phyloP scores from a whole-genome alignment of 257 asterid species.

The Rauvolfia tetraphylla region DNA sequence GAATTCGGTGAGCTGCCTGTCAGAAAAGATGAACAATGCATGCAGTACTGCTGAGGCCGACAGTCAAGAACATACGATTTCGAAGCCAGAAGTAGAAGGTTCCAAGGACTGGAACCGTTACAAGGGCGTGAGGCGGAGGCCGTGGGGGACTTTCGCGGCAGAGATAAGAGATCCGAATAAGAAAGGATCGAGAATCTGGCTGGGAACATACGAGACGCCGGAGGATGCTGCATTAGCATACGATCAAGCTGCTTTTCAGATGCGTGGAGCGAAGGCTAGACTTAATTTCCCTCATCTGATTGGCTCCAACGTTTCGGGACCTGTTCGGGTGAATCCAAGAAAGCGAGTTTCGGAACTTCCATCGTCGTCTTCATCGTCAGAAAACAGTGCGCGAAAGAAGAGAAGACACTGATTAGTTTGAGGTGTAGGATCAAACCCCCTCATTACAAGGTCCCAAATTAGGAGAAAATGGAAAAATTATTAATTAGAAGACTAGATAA shows the following conservation, averaged over 20 bases:
- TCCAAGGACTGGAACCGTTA: constrained; percentile 37
- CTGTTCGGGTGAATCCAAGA: constrained; percentile 28
- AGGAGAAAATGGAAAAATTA: too few species aligned
- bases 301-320: constrained; percentile 31
- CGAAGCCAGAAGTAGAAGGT: too few species aligned
- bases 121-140: constrained; percentile 49
- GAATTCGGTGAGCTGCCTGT: not conserved
- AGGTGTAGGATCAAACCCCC: too few species aligned
- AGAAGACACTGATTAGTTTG: too few species aligned
- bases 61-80: not conserved
- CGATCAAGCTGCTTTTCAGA: constrained; percentile 39
- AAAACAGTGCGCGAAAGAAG: too few species aligned
- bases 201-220: constrained; percentile 52
- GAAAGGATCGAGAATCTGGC: constrained; percentile 47
- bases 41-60: not conserved
- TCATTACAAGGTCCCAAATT: too few species aligned
- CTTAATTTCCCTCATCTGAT: constrained; percentile 48
- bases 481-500: too few species aligned
- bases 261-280: constrained; percentile 41
- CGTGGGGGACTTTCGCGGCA: constrained; percentile 56
- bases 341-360: too few species aligned
- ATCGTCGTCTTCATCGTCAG: not conserved
- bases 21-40: not conserved
- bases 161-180: constrained; percentile 44
- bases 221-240: constrained; percentile 67